Evolutionary conservation across 75 land plant species (phyloP).

Genomic region (Sequoia sempervirens): DNA sequence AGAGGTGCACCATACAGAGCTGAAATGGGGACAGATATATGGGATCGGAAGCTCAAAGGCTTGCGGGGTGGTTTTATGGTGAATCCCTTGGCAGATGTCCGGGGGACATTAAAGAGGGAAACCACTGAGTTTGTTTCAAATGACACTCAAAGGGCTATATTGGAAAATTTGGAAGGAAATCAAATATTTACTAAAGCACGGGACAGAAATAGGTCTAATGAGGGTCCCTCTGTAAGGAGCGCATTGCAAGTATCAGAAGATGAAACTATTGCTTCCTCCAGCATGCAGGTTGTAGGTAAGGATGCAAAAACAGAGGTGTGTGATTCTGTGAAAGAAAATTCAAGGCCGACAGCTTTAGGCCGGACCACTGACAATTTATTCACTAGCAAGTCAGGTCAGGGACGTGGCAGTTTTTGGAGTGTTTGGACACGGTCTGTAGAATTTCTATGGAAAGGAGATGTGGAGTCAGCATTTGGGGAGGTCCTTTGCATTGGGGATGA

Average conservation of each 20-base stretch:
- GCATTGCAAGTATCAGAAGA: neutral
- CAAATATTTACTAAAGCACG: neutral
- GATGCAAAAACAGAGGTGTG: conserved; percentile 2
- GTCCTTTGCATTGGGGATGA: conserved; percentile 66
- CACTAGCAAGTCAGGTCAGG: neutral
- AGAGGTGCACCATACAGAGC: neutral
- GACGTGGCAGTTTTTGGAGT: conserved; percentile 10
- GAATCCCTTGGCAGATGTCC: conserved; percentile 27
- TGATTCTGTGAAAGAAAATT: neutral
- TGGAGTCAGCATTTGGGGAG: conserved; percentile 79
- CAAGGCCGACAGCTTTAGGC: neutral
- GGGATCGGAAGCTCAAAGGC: conserved; percentile 8
- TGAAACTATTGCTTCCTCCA: conserved; percentile 2
- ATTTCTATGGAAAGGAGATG: conserved; percentile 51
- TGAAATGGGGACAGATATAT: neutral
- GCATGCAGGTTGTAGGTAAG: neutral
- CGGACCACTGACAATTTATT: neutral
- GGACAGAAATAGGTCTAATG: neutral
- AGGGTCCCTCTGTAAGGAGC: conserved; percentile 9
- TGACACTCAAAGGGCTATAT: neutral
- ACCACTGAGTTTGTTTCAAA: neutral
- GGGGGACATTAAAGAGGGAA: neutral
- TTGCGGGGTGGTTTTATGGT: conserved; percentile 14
- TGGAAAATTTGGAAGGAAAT: neutral
- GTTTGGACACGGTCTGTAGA: conserved; percentile 58